Conservation (phyloP, 495 filamentous ascomycete genomes). For the Aspergillus sclerotiicarbonarius region DNA sequence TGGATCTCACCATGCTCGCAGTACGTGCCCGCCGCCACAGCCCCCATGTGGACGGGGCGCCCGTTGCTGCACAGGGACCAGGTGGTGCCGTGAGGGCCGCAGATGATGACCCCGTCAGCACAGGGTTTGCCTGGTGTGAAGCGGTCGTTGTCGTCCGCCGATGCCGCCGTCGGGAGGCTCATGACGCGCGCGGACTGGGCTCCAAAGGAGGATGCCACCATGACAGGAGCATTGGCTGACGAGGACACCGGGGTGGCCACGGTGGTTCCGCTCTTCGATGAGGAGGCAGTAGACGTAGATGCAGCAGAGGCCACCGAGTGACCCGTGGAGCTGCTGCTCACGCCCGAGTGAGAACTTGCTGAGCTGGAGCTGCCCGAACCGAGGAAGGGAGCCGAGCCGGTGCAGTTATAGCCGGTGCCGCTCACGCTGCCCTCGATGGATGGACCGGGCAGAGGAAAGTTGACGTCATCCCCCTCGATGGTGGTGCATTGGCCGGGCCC, state of each 20-base stretch:
- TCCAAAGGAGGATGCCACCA: slow-evolving; percentile 1
- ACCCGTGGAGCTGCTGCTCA: background rate
- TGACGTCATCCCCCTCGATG: slow-evolving; percentile 50
- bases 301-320: background rate
- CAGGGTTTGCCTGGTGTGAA: slow-evolving; percentile 24
- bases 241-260: background rate
- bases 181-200: background rate
- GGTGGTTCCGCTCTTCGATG: background rate
- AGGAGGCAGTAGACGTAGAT: background rate
- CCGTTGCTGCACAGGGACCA: slow-evolving; percentile 40
- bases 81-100: slow-evolving; percentile 34
- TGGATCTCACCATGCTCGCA: slow-evolving; percentile 38
- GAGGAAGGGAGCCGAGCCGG: slow-evolving; percentile 27
- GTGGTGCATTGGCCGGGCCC: slow-evolving; percentile 52
- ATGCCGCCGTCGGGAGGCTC: background rate
- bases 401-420: slow-evolving; percentile 31
- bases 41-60: slow-evolving; percentile 37
- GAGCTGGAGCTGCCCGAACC: slow-evolving; percentile 3
- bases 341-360: background rate
- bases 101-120: slow-evolving; percentile 33
- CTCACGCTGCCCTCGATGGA: slow-evolving; percentile 49
- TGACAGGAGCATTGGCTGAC: slow-evolving; percentile 15
- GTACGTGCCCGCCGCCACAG: slow-evolving; percentile 38
- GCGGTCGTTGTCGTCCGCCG: background rate
- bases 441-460: slow-evolving; percentile 65